Percentiles rank a stretch among this genome's conserved stretches.
Evolutionary conservation across 2,329 filamentous ascomycete species (phyloP).

Genomic region (Parastagonospora avenae): DNA sequence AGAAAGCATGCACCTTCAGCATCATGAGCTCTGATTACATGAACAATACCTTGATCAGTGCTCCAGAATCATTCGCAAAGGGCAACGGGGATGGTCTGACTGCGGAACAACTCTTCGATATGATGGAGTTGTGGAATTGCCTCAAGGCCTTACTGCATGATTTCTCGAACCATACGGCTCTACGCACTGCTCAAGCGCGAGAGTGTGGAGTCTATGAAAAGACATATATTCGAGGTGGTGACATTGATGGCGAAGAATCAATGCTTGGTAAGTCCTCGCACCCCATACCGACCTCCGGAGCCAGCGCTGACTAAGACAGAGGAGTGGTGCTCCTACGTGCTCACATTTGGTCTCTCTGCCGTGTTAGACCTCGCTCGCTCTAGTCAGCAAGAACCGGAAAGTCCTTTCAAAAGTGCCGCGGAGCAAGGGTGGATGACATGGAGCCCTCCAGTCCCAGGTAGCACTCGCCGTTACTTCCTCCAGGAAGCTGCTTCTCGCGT

Average conservation of each 20-base stretch:
- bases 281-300: neutral
- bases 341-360: constrained; percentile 63
- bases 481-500: constrained; percentile 65
- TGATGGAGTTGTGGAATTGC: constrained; percentile 69
- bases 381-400: constrained; percentile 43
- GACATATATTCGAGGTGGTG: constrained; percentile 52
- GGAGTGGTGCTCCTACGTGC: constrained; percentile 65
- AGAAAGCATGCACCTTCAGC: constrained; percentile 52
- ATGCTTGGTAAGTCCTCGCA: constrained; percentile 53
- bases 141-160: constrained; percentile 61
- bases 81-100: constrained; percentile 62
- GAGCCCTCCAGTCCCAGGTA: constrained; percentile 53
- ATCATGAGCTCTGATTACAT: constrained; percentile 58
- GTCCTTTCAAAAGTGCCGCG: constrained; percentile 59
- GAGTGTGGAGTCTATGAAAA: constrained; percentile 61
- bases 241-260: constrained; percentile 58
- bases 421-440: constrained; percentile 63
- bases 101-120: constrained; percentile 64
- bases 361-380: constrained; percentile 58
- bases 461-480: constrained; percentile 62
- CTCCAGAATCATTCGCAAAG: constrained; percentile 62
- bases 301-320: constrained; percentile 47
- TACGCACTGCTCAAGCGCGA: constrained; percentile 60
- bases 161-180: constrained; percentile 59
- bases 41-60: constrained; percentile 60